These are phyloP conservation scores for Graphilbum ipis-grandicollis DNA, from an alignment of 2,329 filamentous ascomycete species.

Conservation along the genomic window DNA sequence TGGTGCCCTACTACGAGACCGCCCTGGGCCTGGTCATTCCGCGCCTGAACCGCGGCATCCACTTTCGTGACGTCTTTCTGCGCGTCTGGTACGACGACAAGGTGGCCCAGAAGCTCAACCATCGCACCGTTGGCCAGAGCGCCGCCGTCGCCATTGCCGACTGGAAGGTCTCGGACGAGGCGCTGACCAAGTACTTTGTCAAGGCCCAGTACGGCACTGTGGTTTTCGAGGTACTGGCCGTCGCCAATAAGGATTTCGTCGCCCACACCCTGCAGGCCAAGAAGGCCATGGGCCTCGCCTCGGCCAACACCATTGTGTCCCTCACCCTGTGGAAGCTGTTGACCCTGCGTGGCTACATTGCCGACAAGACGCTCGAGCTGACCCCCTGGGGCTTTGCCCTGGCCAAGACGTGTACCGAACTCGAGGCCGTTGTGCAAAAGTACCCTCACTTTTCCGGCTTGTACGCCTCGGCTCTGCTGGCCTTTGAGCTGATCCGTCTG, in stretches of 20 bases:
- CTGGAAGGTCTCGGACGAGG: slow-evolving; percentile 57
- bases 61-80: slow-evolving; percentile 60
- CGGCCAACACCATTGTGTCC: slow-evolving; percentile 45
- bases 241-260: slow-evolving; percentile 54
- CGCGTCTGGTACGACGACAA: slow-evolving; percentile 70
- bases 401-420: slow-evolving; percentile 45
- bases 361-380: slow-evolving; percentile 53
- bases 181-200: slow-evolving; percentile 30
- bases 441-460: slow-evolving; percentile 29
- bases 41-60: slow-evolving; percentile 67
- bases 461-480: slow-evolving; percentile 66
- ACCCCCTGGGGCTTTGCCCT: slow-evolving; percentile 75
- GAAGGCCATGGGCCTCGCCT: slow-evolving; percentile 35
- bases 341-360: slow-evolving; percentile 72
- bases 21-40: slow-evolving; percentile 64
- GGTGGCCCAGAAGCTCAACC: slow-evolving; percentile 50
- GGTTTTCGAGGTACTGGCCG: slow-evolving; percentile 45
- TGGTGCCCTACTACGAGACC: slow-evolving; percentile 59
- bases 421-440: slow-evolving; percentile 35
- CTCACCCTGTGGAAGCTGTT: slow-evolving; percentile 81
- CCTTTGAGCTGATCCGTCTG: slow-evolving; percentile 69
- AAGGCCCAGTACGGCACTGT: slow-evolving; percentile 27
- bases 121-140: slow-evolving; percentile 28
- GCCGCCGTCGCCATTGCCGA: slow-evolving; percentile 29
- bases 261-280: slow-evolving; percentile 48